Percentiles rank a stretch among this genome's conserved stretches.
These are phyloP conservation scores for Colletotrichum destructivum DNA, from an alignment of 2,329 filamentous ascomycete genomes.

Conservation along the genomic window DNA sequence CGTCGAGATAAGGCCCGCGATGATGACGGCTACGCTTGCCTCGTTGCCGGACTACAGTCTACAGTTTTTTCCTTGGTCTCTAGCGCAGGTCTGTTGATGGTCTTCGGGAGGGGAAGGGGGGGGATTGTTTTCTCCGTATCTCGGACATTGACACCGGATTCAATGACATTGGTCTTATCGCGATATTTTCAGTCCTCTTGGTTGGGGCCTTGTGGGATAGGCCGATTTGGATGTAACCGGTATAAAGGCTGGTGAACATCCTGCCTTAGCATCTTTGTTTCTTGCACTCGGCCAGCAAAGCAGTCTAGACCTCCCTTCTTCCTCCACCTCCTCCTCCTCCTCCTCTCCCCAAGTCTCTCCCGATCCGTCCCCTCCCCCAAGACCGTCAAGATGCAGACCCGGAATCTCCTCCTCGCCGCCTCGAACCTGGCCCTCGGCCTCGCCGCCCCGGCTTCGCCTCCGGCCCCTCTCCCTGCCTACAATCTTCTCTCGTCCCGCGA, in stretches of 20 bases:
- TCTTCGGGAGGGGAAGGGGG: not conserved
- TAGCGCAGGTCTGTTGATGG: not conserved
- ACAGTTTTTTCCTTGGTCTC: not conserved
- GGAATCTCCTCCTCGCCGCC: constrained; percentile 23
- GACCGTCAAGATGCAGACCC: constrained; percentile 26
- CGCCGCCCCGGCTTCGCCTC: constrained; percentile 28
- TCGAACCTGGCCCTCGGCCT: constrained; percentile 35
- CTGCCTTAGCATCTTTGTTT: not conserved
- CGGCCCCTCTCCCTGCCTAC: constrained; percentile 19
- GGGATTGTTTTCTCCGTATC: not conserved
- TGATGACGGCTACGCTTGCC: not conserved
- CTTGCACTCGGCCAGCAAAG: not conserved
- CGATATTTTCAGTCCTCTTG: not conserved
- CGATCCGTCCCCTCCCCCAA: not conserved
- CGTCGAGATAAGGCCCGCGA: constrained; percentile 18
- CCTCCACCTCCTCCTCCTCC: too few species aligned
- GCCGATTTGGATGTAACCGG: too few species aligned
- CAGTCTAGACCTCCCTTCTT: not conserved
- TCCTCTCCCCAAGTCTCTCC: not conserved
- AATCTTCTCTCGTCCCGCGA: constrained; percentile 29
- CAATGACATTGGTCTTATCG: constrained; percentile 14
- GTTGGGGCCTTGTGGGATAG: not conserved
- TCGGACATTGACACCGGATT: constrained; percentile 14
- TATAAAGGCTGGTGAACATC: constrained; percentile 15
- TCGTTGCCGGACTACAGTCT: not conserved